phyloP scores from a whole-genome alignment of 2,329 filamentous ascomycete species.

The Aspergillus sp. region DNA sequence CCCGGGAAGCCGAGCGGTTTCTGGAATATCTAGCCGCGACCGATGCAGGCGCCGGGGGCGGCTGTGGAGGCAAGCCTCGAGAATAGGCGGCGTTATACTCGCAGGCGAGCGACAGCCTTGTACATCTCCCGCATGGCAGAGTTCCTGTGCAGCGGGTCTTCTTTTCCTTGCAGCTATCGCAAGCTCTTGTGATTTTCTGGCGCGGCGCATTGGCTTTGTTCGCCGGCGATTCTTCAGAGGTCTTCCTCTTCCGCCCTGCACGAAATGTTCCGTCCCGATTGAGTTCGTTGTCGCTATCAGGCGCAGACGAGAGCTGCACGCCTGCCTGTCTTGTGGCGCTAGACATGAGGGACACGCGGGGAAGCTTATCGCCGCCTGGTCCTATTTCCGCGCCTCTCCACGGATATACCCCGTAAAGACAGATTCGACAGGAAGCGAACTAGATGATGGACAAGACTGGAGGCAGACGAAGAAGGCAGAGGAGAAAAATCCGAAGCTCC shows the following conservation, averaged over 20 bases:
- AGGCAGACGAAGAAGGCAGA: neutral
- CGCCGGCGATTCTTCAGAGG: conserved; percentile 18
- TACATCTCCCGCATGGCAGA: conserved; percentile 36
- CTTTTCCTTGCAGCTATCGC: conserved; percentile 41
- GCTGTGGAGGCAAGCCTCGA: conserved; percentile 36
- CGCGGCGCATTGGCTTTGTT: conserved; percentile 25
- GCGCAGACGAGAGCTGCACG: conserved; percentile 10
- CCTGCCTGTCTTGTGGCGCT: conserved; percentile 4
- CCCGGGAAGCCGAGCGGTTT: conserved; percentile 2
- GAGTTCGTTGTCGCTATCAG: neutral
- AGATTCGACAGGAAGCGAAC: neutral
- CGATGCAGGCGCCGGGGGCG: conserved; percentile 24
- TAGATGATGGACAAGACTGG: neutral
- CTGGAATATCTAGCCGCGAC: conserved; percentile 12
- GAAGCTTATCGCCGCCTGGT: neutral
- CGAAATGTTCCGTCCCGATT: neutral
- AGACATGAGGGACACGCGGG: conserved; percentile 1
- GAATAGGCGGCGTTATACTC: conserved; percentile 40
- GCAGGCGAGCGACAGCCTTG: conserved; percentile 31
- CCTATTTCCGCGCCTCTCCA: neutral
- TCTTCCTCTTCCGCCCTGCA: conserved; percentile 31
- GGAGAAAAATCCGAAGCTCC: conserved; percentile 11
- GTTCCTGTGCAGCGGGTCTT: conserved; percentile 41
- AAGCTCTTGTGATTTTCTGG: conserved; percentile 41
- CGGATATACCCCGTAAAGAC: neutral